Conservation (phyloP, 2,329 filamentous ascomycete species). For the Apiospora marii region DNA sequence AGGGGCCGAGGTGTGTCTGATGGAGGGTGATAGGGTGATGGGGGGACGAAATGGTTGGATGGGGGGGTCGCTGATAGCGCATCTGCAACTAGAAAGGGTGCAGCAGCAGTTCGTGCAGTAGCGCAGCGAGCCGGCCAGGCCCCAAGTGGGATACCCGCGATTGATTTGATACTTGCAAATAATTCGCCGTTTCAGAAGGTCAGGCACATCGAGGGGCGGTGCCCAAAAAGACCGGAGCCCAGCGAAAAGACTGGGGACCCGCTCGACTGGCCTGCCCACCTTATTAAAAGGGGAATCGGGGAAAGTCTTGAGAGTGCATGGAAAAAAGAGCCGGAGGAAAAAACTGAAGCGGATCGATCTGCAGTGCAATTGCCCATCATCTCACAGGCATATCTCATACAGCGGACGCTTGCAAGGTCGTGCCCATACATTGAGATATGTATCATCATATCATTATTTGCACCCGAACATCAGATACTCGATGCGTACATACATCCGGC, state of each 20-base stretch:
- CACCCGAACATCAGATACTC: neutral
- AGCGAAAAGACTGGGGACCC: neutral
- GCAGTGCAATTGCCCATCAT: slow-evolving; percentile 20
- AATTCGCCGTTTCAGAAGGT: slow-evolving; percentile 19
- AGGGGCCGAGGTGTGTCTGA: slow-evolving; percentile 13
- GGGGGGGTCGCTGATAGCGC: slow-evolving; percentile 18
- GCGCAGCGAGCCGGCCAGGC: slow-evolving; percentile 6
- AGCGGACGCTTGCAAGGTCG: neutral
- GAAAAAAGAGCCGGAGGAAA: slow-evolving; percentile 6
- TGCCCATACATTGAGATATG: neutral
- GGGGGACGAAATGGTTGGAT: slow-evolving; percentile 17
- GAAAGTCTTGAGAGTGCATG: neutral
- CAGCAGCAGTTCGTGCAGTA: slow-evolving; percentile 20
- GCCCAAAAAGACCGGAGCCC: neutral
- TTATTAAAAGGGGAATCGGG: slow-evolving; percentile 22
- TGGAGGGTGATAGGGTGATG: slow-evolving; percentile 17
- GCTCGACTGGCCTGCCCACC: neutral
- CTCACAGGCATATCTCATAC: neutral
- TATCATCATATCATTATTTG: slow-evolving; percentile 2
- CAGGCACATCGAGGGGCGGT: slow-evolving; percentile 20
- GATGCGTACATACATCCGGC: too few relatives aligned
- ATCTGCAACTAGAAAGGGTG: slow-evolving; percentile 20
- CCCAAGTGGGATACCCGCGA: neutral
- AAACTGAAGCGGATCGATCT: slow-evolving; percentile 21
- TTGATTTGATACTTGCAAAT: neutral